Evolutionary conservation across 805 yeast genomes (phyloP).

Genomic region (Wickerhamomyces bisporus): DNA sequence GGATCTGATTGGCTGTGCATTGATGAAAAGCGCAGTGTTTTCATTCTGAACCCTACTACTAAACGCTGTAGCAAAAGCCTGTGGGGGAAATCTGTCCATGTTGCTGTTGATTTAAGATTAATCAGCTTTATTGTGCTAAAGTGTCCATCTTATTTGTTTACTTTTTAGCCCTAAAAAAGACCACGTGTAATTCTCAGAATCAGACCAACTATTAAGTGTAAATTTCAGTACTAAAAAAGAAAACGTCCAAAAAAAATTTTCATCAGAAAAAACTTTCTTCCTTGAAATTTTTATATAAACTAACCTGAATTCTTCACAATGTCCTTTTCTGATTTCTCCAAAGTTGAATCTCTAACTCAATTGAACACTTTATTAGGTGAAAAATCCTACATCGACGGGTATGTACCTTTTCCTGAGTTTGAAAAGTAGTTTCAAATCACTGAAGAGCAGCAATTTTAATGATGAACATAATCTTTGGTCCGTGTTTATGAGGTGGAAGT

Average conservation of each 20-base stretch:
- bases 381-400: constrained; percentile 95
- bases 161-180: constrained; percentile 1
- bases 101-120: neutral
- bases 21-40: constrained; percentile 64
- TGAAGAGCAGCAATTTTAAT: constrained; percentile 23
- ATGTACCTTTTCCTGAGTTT: constrained; percentile 40
- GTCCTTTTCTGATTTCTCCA: constrained; percentile 81
- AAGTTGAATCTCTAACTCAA: constrained; percentile 64
- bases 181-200: too few relatives aligned
- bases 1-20: constrained; percentile 71
- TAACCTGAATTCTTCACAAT: constrained; percentile 29
- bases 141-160: too few relatives aligned
- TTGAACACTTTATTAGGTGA: constrained; percentile 85
- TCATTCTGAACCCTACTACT: constrained; percentile 67
- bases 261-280: neutral
- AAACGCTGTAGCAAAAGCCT: constrained; percentile 75
- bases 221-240: neutral
- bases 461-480: constrained; percentile 78
- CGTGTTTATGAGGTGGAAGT: constrained; percentile 95
- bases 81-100: constrained; percentile 43
- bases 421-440: too few relatives aligned
- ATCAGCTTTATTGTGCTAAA: too few relatives aligned
- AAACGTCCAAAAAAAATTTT: neutral
- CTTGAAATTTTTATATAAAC: neutral
- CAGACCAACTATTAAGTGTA: too few relatives aligned